A percentile compares a stretch with the other conserved stretches of the same genome.
Conservation (phyloP, 1,284 basidiomycete species). For the Sporisorium sorghi region DNA sequence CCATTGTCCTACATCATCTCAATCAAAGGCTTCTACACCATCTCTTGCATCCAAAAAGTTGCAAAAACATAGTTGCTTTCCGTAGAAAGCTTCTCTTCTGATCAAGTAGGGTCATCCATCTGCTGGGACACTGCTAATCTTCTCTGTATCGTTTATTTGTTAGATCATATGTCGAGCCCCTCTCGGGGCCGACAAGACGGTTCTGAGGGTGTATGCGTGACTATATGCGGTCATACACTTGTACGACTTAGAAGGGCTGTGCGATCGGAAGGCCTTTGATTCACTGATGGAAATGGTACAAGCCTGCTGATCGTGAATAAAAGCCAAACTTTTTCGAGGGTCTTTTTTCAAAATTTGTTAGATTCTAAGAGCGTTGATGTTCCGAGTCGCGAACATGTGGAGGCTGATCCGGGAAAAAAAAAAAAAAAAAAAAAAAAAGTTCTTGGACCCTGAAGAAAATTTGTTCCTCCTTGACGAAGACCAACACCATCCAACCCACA, state of each 20-base stretch:
- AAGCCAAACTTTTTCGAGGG: too few relatives aligned
- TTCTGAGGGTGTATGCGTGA: background rate
- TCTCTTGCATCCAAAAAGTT: background rate
- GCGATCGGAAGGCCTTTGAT: background rate
- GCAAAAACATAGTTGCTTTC: conserved; percentile 47
- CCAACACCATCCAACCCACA: conserved; percentile 3
- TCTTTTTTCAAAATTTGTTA: too few relatives aligned
- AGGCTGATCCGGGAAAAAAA: too few relatives aligned
- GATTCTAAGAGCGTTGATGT: too few relatives aligned
- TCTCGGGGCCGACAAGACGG: conserved; percentile 35
- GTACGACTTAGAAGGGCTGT: conserved; percentile 22
- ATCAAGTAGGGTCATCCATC: conserved; percentile 26
- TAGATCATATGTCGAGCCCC: conserved; percentile 53
- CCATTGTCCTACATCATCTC: background rate
- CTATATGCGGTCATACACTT: background rate
- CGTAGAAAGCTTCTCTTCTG: conserved; percentile 45
- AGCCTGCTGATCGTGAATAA: background rate
- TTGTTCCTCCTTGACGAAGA: conserved; percentile 5
- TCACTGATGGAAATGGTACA: background rate
- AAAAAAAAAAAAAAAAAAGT: too few relatives aligned
- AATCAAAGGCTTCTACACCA: background rate
- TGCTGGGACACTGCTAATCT: conserved; percentile 43
- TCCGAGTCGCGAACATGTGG: too few relatives aligned
- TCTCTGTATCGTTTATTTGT: conserved; percentile 54
- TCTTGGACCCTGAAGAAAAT: conserved; percentile 7